Base-by-base conservation (phyloP, 257 asterid species). In the Ajuga chamaepitys region DNA sequence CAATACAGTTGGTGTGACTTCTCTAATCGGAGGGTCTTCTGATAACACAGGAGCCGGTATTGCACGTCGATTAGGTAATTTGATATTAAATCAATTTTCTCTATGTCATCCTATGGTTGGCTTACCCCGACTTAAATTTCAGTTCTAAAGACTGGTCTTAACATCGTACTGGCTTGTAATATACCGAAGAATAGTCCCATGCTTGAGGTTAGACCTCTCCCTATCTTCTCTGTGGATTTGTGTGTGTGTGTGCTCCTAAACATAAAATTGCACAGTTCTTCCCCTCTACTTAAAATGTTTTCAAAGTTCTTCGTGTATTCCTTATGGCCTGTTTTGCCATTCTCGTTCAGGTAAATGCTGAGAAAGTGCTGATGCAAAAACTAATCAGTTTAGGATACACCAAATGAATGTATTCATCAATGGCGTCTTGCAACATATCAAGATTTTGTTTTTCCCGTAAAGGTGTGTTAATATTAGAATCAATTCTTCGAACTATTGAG, bases 21-120 rank as follows among this genome's bases (percentile, higher is more conserved):
- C 85, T 51, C 77, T 94, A 52, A 78, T 88, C 56, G 97, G 97
- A 57, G 92, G 97, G 58, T 40, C 87, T 56, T 80, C 95, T 76
- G 99, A 94, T 76, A 94, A 86, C 71, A 80, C 88, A 0, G 99
- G 97, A 34, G 68, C 83, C 72, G 86, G 88, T 62, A 88, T 90
- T 73, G 96, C 99, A 20, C 95, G 95, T 22, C 80, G 96, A 69
- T 66, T 94, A 83, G 97, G 97, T 94, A 82, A 72, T 38, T 13
- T 44, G 25, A 67, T 50, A 34, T 57, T n/a, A 46, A 57, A 37
- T 28, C n/a, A 4, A 57, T 65, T 51, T 28, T 21, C 55, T 60
- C 57, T 46, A 26, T 20, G 21, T 72, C 53, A 11, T 69, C 50
- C 8, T 5, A 38, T 68, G 14, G 54, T 44, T 66, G 41, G 60